Base-by-base conservation (phyloP, 208 protist species). In the Acanthamoeba castellanii region DNA sequence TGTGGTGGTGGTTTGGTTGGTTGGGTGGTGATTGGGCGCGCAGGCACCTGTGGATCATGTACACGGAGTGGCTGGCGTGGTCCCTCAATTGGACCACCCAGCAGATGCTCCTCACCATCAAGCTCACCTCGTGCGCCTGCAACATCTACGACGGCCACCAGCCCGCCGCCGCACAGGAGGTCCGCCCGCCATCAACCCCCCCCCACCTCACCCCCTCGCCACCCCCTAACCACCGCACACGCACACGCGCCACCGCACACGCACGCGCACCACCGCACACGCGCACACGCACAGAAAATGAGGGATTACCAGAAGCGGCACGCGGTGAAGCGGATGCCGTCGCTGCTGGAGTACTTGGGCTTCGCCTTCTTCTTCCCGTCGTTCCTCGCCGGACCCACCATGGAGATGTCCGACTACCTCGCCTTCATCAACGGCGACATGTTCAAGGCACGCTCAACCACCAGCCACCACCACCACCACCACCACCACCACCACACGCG, bases 21-120 rank as follows among this genome's bases (percentile, higher is more conserved):
- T n/a, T 57, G 52, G 52, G 14, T 34, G 14, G 8, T n/a, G 27
- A 7, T n/a, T 7, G 7, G 27, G 14, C 27, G 27, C 64, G 27
- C 27, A 96, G 93, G 55, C 97, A 98, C 88, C 95, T 95, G 16
- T 96, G 97, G 70, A 74, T 96, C 72, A 93, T 96, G 95, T 94
- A 87, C 20, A 95, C 61, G 30, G 95, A 97, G 81, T 98, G 97
- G 34, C 84, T 96, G 55, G 95, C 95, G 50, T 98, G 96, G 96
- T 82, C 32, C 11, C 61, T 98, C 11, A 96, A 98, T 52, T 97
- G 95, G 32, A 97, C 97, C 9, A 89, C 94, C 6, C 95, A 95
- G 61, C 97, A 97, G 93, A 97, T 98, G 96, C 89, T 98, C 16
- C 55, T 97, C 13, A 97, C 96, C 30, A 42, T 97, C 11, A 97